Evolutionary conservation across 331 rosid genomes (phyloP).

Genomic region (Quercus tomentella): DNA sequence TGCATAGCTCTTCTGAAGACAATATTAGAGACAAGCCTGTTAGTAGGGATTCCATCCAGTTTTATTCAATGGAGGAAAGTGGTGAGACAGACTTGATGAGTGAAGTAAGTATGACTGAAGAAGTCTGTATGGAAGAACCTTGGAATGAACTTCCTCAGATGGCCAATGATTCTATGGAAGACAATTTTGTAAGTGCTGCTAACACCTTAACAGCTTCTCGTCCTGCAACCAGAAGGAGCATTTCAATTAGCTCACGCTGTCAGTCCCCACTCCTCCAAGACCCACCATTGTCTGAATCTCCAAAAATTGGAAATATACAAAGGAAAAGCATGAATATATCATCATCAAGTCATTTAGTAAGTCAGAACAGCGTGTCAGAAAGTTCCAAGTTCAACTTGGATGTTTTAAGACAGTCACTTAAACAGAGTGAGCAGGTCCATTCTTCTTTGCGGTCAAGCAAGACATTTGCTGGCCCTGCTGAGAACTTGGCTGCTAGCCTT

Average conservation of each 20-base stretch:
- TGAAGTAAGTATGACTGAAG: slow-evolving; percentile 58
- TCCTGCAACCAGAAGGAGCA: slow-evolving; percentile 47
- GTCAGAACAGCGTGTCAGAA: slow-evolving; percentile 47
- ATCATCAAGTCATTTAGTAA: slow-evolving; percentile 45
- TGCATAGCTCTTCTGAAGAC: slow-evolving; percentile 56
- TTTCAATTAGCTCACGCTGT: slow-evolving; percentile 52
- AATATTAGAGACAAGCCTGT: slow-evolving; percentile 30
- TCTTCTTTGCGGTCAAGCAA: slow-evolving; percentile 69
- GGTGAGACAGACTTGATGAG: slow-evolving; percentile 41
- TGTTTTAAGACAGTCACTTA: slow-evolving; percentile 45
- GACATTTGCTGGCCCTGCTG: slow-evolving; percentile 63
- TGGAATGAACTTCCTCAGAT: slow-evolving; percentile 28
- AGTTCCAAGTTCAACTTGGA: slow-evolving; percentile 45
- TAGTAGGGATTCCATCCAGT: slow-evolving; percentile 50
- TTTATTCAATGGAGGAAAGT: slow-evolving; percentile 56
- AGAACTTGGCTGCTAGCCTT: slow-evolving; percentile 92
- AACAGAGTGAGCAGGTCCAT: slow-evolving; percentile 38
- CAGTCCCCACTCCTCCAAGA: slow-evolving; percentile 67
- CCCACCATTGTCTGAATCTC: slow-evolving; percentile 85
- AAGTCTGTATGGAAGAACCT: slow-evolving; percentile 26
- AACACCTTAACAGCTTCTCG: slow-evolving; percentile 37
- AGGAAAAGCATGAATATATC: slow-evolving; percentile 60
- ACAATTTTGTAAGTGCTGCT: slow-evolving; percentile 21
- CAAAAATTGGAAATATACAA: slow-evolving; percentile 63
- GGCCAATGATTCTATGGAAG: slow-evolving; percentile 35